Conservation (phyloP, 2,329 filamentous ascomycete genomes). For the Dothidotthia symphoricarpi region DNA sequence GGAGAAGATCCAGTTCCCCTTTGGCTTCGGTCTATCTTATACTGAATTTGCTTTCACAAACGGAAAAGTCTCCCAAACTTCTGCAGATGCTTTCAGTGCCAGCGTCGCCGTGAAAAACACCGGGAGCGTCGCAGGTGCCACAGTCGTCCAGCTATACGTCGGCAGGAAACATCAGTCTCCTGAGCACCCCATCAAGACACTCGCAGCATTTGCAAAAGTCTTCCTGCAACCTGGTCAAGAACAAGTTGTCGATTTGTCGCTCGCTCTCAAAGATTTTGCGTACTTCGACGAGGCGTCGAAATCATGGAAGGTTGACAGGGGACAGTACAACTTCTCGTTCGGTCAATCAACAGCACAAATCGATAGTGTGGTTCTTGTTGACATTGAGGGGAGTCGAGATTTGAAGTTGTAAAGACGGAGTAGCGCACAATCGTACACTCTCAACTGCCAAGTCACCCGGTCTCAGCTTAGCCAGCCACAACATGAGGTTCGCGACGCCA, state of each 20-base stretch:
- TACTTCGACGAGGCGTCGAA: slow-evolving; percentile 32
- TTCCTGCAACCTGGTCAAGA: slow-evolving; percentile 58
- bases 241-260: slow-evolving; percentile 54
- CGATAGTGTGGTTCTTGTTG: slow-evolving; percentile 23
- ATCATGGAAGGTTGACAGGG: slow-evolving; percentile 32
- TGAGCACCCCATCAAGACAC: slow-evolving; percentile 62
- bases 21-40: slow-evolving; percentile 43
- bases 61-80: slow-evolving; percentile 62
- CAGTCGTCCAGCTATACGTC: slow-evolving; percentile 60
- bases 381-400: slow-evolving; percentile 19
- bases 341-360: slow-evolving; percentile 30
- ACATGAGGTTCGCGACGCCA: too few species aligned
- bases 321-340: slow-evolving; percentile 35
- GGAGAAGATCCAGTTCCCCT: slow-evolving; percentile 52
- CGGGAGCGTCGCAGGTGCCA: slow-evolving; percentile 49
- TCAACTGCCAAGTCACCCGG: too few species aligned
- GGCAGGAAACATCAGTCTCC: slow-evolving; percentile 44
- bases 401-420: slow-evolving; percentile 15
- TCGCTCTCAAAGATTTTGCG: slow-evolving; percentile 29
- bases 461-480: too few species aligned
- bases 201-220: slow-evolving; percentile 67
- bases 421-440: too few species aligned
- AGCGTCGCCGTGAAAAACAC: slow-evolving; percentile 53
- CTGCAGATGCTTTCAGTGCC: slow-evolving; percentile 34
- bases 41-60: slow-evolving; percentile 46